phyloP scores from a whole-genome alignment of 306 rosid genomes.

The Rosa rugosa region DNA sequence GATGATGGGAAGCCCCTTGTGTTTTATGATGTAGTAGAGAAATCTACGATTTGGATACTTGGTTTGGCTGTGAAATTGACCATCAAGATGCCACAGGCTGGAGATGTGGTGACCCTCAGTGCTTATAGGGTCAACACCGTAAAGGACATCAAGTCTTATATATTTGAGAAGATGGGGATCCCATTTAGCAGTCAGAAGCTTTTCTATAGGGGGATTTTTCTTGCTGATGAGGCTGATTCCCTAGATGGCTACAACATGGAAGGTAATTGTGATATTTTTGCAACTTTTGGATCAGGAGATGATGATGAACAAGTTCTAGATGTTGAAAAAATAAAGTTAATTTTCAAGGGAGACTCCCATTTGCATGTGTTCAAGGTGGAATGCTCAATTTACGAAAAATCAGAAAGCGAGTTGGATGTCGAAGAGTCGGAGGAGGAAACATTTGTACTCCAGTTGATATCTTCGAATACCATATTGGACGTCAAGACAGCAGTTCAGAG shows the following conservation, averaged over 20 bases:
- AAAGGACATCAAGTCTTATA: not conserved
- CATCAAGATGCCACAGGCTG: not conserved
- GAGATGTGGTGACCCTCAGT: not conserved
- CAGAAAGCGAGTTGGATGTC: not conserved
- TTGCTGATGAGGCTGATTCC: not conserved
- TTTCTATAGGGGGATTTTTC: not conserved
- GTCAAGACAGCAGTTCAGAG: not conserved
- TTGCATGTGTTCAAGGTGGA: not conserved
- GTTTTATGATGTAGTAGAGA: not conserved
- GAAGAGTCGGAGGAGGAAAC: not conserved
- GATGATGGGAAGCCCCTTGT: not conserved
- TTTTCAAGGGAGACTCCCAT: not conserved
- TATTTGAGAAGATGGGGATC: slow-evolving; percentile 5
- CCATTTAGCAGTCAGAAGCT: not conserved
- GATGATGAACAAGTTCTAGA: not conserved
- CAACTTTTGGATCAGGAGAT: not conserved
- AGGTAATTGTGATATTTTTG: not conserved
- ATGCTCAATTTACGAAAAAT: not conserved
- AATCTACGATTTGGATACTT: not conserved
- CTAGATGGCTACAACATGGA: not conserved
- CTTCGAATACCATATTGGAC: not conserved
- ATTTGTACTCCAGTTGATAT: not conserved
- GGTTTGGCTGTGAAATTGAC: not conserved
- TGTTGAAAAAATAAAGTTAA: not conserved
- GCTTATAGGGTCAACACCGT: not conserved